These are phyloP conservation scores for Pyricularia pennisetigena DNA, from an alignment of 2,329 filamentous ascomycete species.

Conservation along the genomic window DNA sequence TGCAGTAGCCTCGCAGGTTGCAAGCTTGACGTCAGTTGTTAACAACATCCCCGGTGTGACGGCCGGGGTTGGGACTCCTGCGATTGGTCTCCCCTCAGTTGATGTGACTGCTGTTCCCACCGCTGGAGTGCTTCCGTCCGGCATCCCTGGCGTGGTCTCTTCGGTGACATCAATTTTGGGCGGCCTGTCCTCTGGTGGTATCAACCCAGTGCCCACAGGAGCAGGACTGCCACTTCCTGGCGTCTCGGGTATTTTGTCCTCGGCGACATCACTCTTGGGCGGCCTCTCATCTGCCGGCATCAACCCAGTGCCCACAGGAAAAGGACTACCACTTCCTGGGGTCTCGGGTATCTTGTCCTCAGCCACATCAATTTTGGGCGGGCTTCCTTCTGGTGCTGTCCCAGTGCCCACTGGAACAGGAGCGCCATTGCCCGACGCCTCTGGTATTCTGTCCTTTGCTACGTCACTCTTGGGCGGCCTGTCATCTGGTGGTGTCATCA, in stretches of 20 bases:
- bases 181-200: neutral
- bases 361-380: neutral
- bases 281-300: neutral
- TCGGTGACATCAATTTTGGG: neutral
- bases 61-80: slow-evolving; percentile 40
- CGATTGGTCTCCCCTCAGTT: slow-evolving; percentile 33
- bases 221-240: neutral
- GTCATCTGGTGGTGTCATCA: neutral
- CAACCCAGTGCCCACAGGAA: neutral
- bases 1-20: neutral
- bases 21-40: slow-evolving; percentile 8
- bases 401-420: neutral
- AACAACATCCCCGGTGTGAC: slow-evolving; percentile 30
- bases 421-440: neutral
- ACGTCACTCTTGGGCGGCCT: neutral
- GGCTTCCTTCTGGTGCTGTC: neutral
- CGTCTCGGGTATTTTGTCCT: neutral
- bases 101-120: neutral
- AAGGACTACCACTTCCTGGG: neutral
- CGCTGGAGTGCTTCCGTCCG: neutral
- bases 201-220: neutral
- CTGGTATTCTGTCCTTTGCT: no score
- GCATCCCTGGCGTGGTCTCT: neutral
- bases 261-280: neutral
- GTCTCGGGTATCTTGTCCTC: neutral